Base-by-base conservation (phyloP, 2,329 filamentous ascomycete genomes). In the Exophiala oligosperma region DNA sequence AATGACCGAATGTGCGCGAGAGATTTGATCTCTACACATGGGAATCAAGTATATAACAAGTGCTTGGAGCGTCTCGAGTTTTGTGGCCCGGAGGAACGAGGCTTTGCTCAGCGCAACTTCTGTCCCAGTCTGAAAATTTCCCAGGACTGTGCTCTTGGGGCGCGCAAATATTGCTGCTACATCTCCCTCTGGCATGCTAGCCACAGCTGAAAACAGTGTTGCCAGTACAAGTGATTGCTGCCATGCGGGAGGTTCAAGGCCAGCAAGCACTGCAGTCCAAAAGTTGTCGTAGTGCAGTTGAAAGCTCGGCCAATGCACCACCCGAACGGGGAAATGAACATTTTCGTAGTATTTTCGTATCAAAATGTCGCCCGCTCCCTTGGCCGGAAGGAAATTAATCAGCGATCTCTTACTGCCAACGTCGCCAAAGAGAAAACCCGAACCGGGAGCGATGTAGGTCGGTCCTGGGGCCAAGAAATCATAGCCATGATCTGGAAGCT, bases 41-140 rank as follows among this genome's bases (percentile, higher is more conserved):
- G 89, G 86, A 56, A 91, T 85, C 82, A 89, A 61, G 12, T 54
- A 28, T 78, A 91, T 88, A 37, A 91, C 84, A 66, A 91, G 88
- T 1, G 87, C 88, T 69, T 92, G 89, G 66, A 92, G 76, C 0
- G 86, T 89, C 70, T 91, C 87, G n/a, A 90, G 74, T 64, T 85
- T 87, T 0, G 84, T 89, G 0, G 88, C 90, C 37, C 86, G 79
- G 37, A 92, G 72, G 57, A 91, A 89, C 68, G 89, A 87, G 3
- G 89, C 87, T 68, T 85, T 84, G 40, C 81, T 81, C 35, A 92
- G 74, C 2, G 87, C 84, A 26, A 81, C 80, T 73, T 92, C 89
- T 5, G 86, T 84, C 1, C 83, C 87, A 49, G 85, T 75, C 65
- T 86, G 85, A 56, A 90, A 82, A 49, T 81, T 84, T 23, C 85